Conservation (phyloP, 148 eudicot species). For the Arctostaphylos glauca region DNA sequence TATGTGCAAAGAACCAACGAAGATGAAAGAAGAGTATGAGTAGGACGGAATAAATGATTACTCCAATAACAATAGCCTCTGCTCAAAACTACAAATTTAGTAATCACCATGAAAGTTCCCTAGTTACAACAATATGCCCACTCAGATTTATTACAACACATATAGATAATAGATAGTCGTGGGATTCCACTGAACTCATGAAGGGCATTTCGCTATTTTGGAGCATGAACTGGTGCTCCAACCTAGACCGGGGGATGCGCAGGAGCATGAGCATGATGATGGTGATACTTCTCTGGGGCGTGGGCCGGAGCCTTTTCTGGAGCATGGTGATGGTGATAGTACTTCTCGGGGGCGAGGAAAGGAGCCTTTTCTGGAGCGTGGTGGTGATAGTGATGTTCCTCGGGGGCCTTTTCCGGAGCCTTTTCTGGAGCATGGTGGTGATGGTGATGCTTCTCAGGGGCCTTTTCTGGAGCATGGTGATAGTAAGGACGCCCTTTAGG, state of each 20-base stretch:
- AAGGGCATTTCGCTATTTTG: neutral
- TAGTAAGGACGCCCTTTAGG: no score
- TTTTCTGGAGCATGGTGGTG: neutral
- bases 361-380: no score
- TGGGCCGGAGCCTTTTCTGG: conserved; percentile 5
- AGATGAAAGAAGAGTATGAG: no score
- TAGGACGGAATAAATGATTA: neutral
- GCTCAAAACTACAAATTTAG: neutral
- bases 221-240: no score
- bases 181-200: neutral
- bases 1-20: no score
- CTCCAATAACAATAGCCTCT: neutral
- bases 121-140: neutral
- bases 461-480: neutral
- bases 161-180: neutral
- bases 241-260: neutral
- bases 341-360: no score
- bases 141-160: neutral
- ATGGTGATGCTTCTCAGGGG: neutral
- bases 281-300: neutral
- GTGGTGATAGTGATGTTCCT: neutral
- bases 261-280: neutral
- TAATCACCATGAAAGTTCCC: neutral
- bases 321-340: neutral
- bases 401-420: neutral